Conservation (phyloP, 371 early-diverging fungal species). For the Basidiobolus meristosporus region DNA sequence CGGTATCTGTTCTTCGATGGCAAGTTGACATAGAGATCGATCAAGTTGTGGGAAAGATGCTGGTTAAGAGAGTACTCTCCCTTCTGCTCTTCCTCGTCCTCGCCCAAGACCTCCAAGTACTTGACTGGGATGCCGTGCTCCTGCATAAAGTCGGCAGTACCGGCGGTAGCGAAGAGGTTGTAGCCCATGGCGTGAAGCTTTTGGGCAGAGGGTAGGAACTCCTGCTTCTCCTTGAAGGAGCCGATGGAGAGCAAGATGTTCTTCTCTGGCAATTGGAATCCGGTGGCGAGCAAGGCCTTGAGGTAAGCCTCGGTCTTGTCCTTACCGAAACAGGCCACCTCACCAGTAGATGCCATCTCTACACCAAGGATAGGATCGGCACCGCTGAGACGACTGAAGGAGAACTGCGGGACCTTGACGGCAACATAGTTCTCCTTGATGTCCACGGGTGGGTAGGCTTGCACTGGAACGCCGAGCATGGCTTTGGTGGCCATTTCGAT, state of each 20-base stretch:
- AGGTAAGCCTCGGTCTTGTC: conserved; percentile 93
- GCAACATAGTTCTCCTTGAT: conserved; percentile 41
- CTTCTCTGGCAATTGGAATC: conserved; percentile 76
- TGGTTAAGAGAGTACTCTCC: conserved; percentile 83
- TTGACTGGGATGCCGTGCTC: conserved; percentile 83
- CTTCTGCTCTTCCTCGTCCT: conserved; percentile 40
- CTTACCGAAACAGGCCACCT: conserved; percentile 92
- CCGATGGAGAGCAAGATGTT: conserved; percentile 84
- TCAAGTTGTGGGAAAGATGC: conserved; percentile 86
- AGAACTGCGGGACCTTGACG: conserved; percentile 93
- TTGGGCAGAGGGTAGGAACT: conserved; percentile 70
- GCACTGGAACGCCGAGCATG: conserved; percentile 60
- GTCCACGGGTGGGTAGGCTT: conserved; percentile 36
- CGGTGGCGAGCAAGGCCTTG: conserved; percentile 78
- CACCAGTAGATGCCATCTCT: conserved; percentile 97
- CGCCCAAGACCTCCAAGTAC: conserved; percentile 59
- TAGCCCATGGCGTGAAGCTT: conserved; percentile 67
- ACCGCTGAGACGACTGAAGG: conserved; percentile 81
- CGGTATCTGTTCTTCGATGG: conserved; percentile 90
- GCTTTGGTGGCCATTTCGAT: conserved; percentile 87
- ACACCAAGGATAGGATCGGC: conserved; percentile 93
- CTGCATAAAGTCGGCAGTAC: conserved; percentile 86
- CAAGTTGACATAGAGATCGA: conserved; percentile 94
- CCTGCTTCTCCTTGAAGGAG: conserved; percentile 87
- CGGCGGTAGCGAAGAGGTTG: conserved; percentile 81